A percentile compares a stretch with the other conserved stretches of the same genome.
Evolutionary conservation across 164 flowering plant genomes (phyloP).

Genomic region (Akebia trifoliata): DNA sequence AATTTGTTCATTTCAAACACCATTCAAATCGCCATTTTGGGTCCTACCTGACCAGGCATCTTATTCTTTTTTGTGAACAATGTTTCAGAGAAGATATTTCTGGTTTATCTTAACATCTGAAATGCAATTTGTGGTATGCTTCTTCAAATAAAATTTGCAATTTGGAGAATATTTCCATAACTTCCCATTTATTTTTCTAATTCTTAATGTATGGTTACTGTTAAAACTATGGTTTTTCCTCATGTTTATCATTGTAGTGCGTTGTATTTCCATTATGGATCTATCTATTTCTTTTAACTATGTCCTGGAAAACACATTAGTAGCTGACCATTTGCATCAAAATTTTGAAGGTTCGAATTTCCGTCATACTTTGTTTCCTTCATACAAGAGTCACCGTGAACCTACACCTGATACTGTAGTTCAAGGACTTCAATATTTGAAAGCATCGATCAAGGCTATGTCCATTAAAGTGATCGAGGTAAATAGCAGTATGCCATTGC

Average conservation of each 20-base stretch:
- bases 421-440: constrained; percentile 90
- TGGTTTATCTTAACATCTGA: background rate
- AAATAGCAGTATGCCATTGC: constrained; percentile 5
- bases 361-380: constrained; percentile 84
- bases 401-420: constrained; percentile 96
- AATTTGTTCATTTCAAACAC: too few relatives aligned
- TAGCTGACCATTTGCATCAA: background rate
- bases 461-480: constrained; percentile 96
- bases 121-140: background rate
- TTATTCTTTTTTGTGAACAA: background rate
- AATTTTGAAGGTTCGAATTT: constrained; percentile 66
- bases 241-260: too few relatives aligned
- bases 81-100: background rate
- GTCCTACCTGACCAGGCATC: too few relatives aligned
- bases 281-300: background rate
- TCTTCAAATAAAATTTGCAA: background rate
- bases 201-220: background rate
- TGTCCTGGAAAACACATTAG: background rate
- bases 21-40: too few relatives aligned
- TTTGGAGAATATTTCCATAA: background rate
- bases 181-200: background rate
- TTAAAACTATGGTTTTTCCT: too few relatives aligned
- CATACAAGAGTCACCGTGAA: constrained; percentile 80
- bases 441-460: constrained; percentile 92
- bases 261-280: background rate